Evolutionary conservation across 2,329 filamentous ascomycete genomes (phyloP).

Genomic region (Rhynchosporium secalis): DNA sequence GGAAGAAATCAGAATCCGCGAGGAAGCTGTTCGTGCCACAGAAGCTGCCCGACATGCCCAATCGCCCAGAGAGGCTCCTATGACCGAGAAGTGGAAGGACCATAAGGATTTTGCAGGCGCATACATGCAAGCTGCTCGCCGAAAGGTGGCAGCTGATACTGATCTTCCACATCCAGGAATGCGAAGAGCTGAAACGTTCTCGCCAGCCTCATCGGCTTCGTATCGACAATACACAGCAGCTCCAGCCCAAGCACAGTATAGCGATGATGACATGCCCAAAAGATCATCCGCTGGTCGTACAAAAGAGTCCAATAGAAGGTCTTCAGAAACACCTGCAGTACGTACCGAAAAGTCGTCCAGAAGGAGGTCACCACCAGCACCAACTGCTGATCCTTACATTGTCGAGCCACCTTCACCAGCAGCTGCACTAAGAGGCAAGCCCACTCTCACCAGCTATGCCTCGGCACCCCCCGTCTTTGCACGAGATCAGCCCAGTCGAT

Average conservation of each 20-base stretch:
- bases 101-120: conserved; percentile 34
- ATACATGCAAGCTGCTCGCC: conserved; percentile 38
- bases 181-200: conserved; percentile 38
- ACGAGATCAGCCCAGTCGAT: conserved; percentile 35
- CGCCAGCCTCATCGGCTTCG: conserved; percentile 23
- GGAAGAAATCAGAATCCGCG: conserved; percentile 30
- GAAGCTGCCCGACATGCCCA: conserved; percentile 19
- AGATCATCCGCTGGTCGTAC: conserved; percentile 33
- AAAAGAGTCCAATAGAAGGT: conserved; percentile 31
- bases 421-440: conserved; percentile 28
- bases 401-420: conserved; percentile 37
- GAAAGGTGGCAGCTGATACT: conserved; percentile 26
- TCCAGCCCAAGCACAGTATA: conserved; percentile 21
- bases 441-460: conserved; percentile 33
- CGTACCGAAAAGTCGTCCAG: conserved; percentile 28
- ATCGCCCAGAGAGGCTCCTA: conserved; percentile 25
- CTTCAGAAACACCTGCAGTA: conserved; percentile 32
- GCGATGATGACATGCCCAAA: conserved; percentile 38
- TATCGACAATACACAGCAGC: conserved; percentile 24
- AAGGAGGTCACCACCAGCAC: conserved; percentile 28
- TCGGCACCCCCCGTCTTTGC: conserved; percentile 35
- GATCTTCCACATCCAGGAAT: conserved; percentile 26
- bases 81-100: conserved; percentile 33
- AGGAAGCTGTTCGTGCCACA: conserved; percentile 22
- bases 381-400: conserved; percentile 28